Percentiles rank a stretch among this genome's conserved stretches.
Evolutionary conservation across 2,329 filamentous ascomycete genomes (phyloP).

Genomic region (Whalleya microplaca): DNA sequence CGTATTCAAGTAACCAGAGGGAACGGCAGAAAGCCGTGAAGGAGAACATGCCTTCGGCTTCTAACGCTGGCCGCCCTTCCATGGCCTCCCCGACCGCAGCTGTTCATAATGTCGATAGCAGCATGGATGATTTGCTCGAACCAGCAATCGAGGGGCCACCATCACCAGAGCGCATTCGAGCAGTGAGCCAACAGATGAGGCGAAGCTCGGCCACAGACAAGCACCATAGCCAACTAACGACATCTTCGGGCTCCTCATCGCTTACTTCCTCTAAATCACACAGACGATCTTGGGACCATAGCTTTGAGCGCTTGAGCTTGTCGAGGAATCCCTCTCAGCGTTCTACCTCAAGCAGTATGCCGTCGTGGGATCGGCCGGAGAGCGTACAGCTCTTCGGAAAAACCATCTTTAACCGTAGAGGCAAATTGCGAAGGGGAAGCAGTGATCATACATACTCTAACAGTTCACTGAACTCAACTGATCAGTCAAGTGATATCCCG

Average conservation of each 20-base stretch:
- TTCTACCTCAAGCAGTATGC: slow-evolving; percentile 57
- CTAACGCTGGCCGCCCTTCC: slow-evolving; percentile 24
- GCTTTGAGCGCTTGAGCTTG: slow-evolving; percentile 51
- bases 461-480: slow-evolving; percentile 53
- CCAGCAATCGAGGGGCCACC: slow-evolving; percentile 64
- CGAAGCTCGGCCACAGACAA: slow-evolving; percentile 53
- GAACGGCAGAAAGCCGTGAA: slow-evolving; percentile 25
- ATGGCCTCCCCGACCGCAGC: slow-evolving; percentile 17
- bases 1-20: slow-evolving; percentile 30
- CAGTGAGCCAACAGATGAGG: slow-evolving; percentile 59
- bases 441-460: slow-evolving; percentile 51
- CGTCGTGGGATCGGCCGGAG: slow-evolving; percentile 58
- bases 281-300: slow-evolving; percentile 53
- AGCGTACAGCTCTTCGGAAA: slow-evolving; percentile 64
- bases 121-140: slow-evolving; percentile 52
- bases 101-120: slow-evolving; percentile 16
- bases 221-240: slow-evolving; percentile 51
- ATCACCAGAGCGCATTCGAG: slow-evolving; percentile 62
- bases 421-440: slow-evolving; percentile 55
- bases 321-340: slow-evolving; percentile 61
- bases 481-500: slow-evolving; percentile 42
- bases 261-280: slow-evolving; percentile 53
- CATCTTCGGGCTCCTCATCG: slow-evolving; percentile 61
- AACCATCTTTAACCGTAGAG: slow-evolving; percentile 60
- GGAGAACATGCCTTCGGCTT: slow-evolving; percentile 20